Conservation (phyloP, 2,329 filamentous ascomycete genomes). For the Daldinia sp. region DNA sequence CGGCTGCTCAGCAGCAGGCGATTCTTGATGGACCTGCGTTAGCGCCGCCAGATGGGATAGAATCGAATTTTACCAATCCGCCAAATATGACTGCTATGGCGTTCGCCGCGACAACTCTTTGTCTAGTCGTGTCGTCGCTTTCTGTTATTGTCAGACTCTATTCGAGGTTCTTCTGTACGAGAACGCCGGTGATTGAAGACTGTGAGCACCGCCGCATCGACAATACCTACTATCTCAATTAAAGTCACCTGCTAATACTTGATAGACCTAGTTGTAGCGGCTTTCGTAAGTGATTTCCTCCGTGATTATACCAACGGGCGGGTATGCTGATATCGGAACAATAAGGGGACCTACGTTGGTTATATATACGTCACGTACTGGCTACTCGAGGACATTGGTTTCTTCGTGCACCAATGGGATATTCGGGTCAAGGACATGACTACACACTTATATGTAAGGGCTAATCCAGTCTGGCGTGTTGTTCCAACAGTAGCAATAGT, state of each 20-base stretch:
- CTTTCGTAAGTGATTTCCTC: not conserved
- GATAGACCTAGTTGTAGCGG: not conserved
- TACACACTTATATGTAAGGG: conserved; percentile 15
- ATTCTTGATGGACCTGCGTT: conserved; percentile 26
- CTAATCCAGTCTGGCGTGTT: not conserved
- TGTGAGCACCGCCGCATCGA: not conserved
- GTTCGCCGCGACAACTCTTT: not conserved
- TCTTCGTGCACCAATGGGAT: conserved; percentile 32
- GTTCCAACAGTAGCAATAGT: not conserved
- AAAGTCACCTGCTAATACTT: too few species aligned
- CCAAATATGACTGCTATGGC: conserved; percentile 2
- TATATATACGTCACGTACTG: conserved; percentile 6
- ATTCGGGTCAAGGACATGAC: conserved; percentile 22
- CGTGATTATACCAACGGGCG: too few species aligned
- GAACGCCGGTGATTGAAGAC: not conserved
- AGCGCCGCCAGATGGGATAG: conserved; percentile 15
- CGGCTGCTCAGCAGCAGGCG: not conserved
- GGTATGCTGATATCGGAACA: not conserved
- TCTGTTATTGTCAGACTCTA: not conserved
- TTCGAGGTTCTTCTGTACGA: not conserved
- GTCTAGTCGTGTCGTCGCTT: not conserved
- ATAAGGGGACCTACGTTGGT: not conserved
- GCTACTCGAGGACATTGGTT: not conserved
- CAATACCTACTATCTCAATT: not conserved
- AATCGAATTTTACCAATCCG: conserved; percentile 23